phyloP scores from a whole-genome alignment of 805 yeast species.

The Pichia eremophila region DNA sequence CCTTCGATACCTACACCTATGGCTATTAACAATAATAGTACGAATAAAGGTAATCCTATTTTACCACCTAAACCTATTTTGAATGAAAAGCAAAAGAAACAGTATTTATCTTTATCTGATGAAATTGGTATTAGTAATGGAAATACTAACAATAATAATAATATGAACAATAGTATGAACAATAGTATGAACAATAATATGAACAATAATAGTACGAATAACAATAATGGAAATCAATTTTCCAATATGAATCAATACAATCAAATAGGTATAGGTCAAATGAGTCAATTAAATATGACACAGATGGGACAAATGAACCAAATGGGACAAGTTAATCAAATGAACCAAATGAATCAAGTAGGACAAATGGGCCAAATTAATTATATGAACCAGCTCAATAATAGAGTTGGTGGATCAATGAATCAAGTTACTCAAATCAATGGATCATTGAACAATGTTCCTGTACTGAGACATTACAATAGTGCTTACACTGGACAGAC shows the following conservation, averaged over 20 bases:
- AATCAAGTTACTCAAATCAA: not conserved
- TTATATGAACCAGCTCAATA: not conserved
- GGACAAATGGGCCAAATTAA: not conserved
- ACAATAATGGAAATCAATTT: not conserved
- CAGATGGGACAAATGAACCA: not conserved
- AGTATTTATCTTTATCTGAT: slow-evolving; percentile 15
- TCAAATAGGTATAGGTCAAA: not conserved
- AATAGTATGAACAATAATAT: not conserved
- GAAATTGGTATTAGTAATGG: slow-evolving; percentile 3
- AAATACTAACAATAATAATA: not conserved
- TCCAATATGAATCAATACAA: not conserved
- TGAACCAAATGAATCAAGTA: not conserved
- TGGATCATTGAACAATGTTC: not conserved
- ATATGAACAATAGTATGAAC: not conserved
- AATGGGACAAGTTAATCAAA: not conserved
- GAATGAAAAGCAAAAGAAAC: slow-evolving; percentile 21
- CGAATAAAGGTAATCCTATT: slow-evolving; percentile 11
- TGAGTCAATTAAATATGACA: not conserved
- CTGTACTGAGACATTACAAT: not conserved
- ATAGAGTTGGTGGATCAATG: not conserved
- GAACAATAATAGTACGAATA: not conserved
- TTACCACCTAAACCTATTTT: slow-evolving; percentile 25
- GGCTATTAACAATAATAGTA: not conserved
- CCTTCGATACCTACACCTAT: not conserved
- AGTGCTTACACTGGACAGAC: not conserved